Percentiles rank a stretch among this genome's conserved stretches.
Evolutionary conservation across 2,329 filamentous ascomycete genomes (phyloP).

Genomic region (Claviceps sp.): DNA sequence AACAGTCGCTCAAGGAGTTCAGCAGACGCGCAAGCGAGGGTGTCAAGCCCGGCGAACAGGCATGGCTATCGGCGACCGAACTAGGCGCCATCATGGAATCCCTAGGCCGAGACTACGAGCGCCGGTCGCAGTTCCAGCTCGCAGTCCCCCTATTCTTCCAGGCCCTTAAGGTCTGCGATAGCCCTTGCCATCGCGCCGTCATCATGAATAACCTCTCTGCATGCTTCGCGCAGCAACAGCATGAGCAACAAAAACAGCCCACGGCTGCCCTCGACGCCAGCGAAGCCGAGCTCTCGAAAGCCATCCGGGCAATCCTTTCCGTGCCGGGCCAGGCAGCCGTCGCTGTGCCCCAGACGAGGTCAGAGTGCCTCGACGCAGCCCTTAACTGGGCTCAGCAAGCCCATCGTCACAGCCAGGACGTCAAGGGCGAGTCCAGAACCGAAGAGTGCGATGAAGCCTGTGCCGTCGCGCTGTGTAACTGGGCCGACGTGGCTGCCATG

Average conservation of each 20-base stretch:
- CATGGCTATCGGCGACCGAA: constrained; percentile 58
- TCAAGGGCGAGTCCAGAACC: constrained; percentile 52
- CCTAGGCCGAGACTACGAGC: constrained; percentile 64
- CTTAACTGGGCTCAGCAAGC: constrained; percentile 70
- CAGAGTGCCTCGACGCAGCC: constrained; percentile 54
- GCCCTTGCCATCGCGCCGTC: constrained; percentile 63
- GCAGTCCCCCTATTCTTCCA: constrained; percentile 79
- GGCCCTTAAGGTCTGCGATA: constrained; percentile 54
- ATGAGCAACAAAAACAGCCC: neutral
- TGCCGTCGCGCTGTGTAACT: constrained; percentile 70
- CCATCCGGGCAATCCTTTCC: constrained; percentile 11
- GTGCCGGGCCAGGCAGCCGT: constrained; percentile 15
- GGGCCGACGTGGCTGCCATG: constrained; percentile 73
- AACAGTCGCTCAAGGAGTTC: constrained; percentile 63
- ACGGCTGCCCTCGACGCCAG: constrained; percentile 25
- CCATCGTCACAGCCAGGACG: constrained; percentile 49
- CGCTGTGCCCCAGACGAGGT: constrained; percentile 31
- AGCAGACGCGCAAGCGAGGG: constrained; percentile 53
- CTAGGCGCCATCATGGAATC: constrained; percentile 64
- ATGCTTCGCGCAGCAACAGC: constrained; percentile 52
- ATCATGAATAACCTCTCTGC: constrained; percentile 78
- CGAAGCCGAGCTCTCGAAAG: constrained; percentile 13
- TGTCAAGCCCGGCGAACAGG: constrained; percentile 54
- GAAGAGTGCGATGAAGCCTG: constrained; percentile 77
- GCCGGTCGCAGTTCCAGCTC: constrained; percentile 61